Conservation (phyloP, 371 early-diverging fungal genomes). For the Syncephalastrum racemosum region DNA sequence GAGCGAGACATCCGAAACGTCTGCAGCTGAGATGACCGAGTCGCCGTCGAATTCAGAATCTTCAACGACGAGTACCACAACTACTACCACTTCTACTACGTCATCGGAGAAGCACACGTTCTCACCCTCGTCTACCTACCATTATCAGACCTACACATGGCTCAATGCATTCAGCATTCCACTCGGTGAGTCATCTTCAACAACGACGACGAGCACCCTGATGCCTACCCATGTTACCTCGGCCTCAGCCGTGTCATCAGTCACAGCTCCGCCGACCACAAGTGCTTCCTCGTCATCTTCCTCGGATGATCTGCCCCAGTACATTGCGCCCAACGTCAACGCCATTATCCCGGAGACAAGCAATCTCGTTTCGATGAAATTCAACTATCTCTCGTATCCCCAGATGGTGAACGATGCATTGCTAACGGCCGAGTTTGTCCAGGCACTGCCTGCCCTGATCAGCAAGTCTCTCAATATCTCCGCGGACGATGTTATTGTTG, state of each 20-base stretch:
- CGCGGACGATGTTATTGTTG: conserved; percentile 45
- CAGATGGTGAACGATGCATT: conserved; percentile 47
- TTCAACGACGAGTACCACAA: conserved; percentile 2
- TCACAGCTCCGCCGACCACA: conserved; percentile 7
- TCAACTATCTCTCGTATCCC: conserved; percentile 39
- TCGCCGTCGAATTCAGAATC: too few species aligned
- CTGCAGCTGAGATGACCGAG: too few species aligned
- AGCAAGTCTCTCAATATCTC: conserved; percentile 26
- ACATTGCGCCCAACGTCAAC: conserved; percentile 48
- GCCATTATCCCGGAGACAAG: conserved; percentile 45
- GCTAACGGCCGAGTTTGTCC: conserved; percentile 49
- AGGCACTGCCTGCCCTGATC: conserved; percentile 33
- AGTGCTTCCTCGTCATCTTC: conserved; percentile 8
- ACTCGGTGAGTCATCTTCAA: conserved; percentile 9
- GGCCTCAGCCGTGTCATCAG: conserved; percentile 2
- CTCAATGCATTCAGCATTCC: conserved; percentile 19
- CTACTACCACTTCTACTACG: conserved; percentile 12
- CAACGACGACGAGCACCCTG: conserved; percentile 8
- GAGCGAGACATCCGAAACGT: too few species aligned
- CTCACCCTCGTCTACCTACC: conserved; percentile 15
- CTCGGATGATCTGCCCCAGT: conserved; percentile 31
- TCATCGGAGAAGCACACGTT: conserved; percentile 9
- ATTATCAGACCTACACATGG: conserved; percentile 19
- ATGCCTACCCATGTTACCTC: conserved; percentile 2
- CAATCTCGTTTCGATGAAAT: conserved; percentile 38